Evolutionary conservation across 257 asterid genomes (phyloP), one percentile per base, ranked within the genome.

Genomic region (Solanum paucissectum): DNA sequence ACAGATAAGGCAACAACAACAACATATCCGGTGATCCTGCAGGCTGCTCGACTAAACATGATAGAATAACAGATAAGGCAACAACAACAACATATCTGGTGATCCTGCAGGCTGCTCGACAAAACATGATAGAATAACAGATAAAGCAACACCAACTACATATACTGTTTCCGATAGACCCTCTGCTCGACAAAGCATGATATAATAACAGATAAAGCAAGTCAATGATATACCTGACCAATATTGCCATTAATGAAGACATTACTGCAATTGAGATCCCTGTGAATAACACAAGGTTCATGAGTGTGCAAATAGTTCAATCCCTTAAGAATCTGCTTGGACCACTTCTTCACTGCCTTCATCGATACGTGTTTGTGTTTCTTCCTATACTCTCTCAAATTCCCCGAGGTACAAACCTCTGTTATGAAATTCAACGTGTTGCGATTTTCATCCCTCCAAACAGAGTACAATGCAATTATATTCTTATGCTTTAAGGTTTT

Each of bases 261-360:
- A 76, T 95, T 95, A 92, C 98, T 95, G 87, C 96, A 94, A 75
- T 95, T 95, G 88, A 95, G 95, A 92, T 95, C 98, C 86, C 98
- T 90, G 32, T 94, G 98, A 46, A 95, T 94, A 52, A 95, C 87
- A 46, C 98, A 95, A 1, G 98, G 98, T 34, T 93, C 94, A 82
- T 94, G 95, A 86, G 93, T 89, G 69, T 95, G 98, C 92, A 95
- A 83, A 91, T 95, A 93, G 38, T 94, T 92, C 94, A 95, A 87
- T 9, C 98, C 98, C 90, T 91, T 94, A 58, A 95, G 95, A 21
- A 95, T 95, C 87, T 95, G 98, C 89, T 89, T 89, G 2, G 96
- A 92, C 98, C 98, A 95, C 84, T 94, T 95, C 94, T 95, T 95
- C 89, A 95, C 83, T 3, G 98, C 98, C 90, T 90, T 94, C 49